These are phyloP conservation scores for Eucalyptus rudis DNA, from an alignment of 345 rosid genomes.

Conservation along the genomic window DNA sequence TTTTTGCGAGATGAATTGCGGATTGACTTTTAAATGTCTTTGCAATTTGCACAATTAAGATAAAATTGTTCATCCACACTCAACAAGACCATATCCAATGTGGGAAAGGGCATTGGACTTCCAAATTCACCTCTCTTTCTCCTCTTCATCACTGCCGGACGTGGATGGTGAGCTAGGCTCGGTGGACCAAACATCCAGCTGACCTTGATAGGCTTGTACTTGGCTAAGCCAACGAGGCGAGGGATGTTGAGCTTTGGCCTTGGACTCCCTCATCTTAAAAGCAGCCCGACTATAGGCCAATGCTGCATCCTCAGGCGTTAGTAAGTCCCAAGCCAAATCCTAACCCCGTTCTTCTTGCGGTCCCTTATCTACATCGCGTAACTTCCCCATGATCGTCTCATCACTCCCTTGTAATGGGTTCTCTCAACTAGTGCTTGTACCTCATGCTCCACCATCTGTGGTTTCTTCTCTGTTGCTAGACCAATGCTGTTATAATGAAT, in stretches of 20 bases:
- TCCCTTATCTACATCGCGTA: constrained; percentile 30
- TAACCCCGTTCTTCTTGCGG: constrained; percentile 25
- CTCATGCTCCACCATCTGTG: neutral
- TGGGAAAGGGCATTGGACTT: neutral
- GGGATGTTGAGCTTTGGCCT: constrained; percentile 30
- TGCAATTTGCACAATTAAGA: neutral
- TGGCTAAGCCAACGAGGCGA: constrained; percentile 7
- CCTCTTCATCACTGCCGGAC: neutral
- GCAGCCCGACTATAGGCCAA: constrained; percentile 33
- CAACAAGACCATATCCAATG: neutral
- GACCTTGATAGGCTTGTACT: constrained; percentile 23
- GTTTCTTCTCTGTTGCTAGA: neutral
- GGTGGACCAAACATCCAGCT: constrained; percentile 10
- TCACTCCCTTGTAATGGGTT: constrained; percentile 25
- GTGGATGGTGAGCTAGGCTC: neutral
- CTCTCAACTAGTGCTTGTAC: neutral
- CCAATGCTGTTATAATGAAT: neutral
- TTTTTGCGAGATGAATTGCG: neutral
- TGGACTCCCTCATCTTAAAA: constrained; percentile 26
- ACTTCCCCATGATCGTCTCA: constrained; percentile 38
- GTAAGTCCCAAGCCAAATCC: constrained; percentile 36
- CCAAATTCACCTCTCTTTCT: neutral
- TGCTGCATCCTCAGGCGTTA: constrained; percentile 34
- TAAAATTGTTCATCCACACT: neutral
- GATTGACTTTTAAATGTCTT: neutral